phyloP scores from a whole-genome alignment of 2,329 filamentous ascomycete genomes.

The Sclerotinia minor region DNA sequence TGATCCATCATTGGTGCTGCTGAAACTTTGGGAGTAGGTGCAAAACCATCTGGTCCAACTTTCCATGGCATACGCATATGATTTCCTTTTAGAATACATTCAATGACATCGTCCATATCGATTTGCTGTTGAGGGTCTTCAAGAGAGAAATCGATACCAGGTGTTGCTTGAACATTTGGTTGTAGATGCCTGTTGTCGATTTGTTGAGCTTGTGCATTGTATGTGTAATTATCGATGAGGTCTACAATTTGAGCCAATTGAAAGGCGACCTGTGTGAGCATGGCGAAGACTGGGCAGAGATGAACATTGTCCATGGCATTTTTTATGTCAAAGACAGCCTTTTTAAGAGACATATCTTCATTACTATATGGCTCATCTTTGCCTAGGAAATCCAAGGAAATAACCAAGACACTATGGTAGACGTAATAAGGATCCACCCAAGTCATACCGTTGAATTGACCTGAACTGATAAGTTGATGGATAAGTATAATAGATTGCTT shows the following conservation, averaged over 20 bases:
- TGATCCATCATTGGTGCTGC: not conserved
- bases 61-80: constrained; percentile 7
- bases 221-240: constrained; percentile 33
- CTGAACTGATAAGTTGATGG: constrained; percentile 33
- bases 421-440: constrained; percentile 41
- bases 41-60: constrained; percentile 6
- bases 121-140: not conserved
- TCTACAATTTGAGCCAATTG: constrained; percentile 41
- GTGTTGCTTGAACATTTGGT: not conserved
- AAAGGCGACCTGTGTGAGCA: constrained; percentile 37
- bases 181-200: not conserved
- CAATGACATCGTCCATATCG: constrained; percentile 5
- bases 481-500: constrained; percentile 32
- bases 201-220: constrained; percentile 3
- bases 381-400: constrained; percentile 39
- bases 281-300: constrained; percentile 37
- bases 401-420: constrained; percentile 39
- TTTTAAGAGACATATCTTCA: constrained; percentile 36
- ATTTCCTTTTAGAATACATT: constrained; percentile 7
- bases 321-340: constrained; percentile 37
- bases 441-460: constrained; percentile 37
- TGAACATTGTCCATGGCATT: constrained; percentile 34
- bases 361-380: constrained; percentile 36
- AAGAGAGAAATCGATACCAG: constrained; percentile 12
- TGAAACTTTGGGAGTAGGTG: not conserved